Percentiles rank a stretch among this genome's conserved stretches.
Conservation (phyloP, 495 filamentous ascomycete species). For the Clavariopsis aquatica region DNA sequence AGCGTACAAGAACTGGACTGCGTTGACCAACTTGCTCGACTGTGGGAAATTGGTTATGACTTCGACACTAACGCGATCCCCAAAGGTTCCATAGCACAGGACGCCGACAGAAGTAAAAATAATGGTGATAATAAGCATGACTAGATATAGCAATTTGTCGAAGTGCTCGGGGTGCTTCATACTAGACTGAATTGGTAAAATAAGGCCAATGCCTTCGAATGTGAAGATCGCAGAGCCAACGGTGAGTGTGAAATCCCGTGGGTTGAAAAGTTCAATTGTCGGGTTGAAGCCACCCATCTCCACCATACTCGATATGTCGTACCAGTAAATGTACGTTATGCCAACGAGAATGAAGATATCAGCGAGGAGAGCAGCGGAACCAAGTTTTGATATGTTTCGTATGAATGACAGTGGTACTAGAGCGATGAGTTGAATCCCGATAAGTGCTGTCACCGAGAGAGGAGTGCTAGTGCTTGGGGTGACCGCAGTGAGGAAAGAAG, state of each 20-base stretch:
- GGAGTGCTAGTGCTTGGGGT: slow-evolving; percentile 42
- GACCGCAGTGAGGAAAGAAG: slow-evolving; percentile 59
- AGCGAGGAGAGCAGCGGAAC: slow-evolving; percentile 59
- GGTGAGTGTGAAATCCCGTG: slow-evolving; percentile 60
- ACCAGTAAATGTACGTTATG: slow-evolving; percentile 65
- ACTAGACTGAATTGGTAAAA: slow-evolving; percentile 64
- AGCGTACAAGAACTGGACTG: slow-evolving; percentile 66
- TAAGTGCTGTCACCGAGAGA: slow-evolving; percentile 52
- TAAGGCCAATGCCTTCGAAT: slow-evolving; percentile 67
- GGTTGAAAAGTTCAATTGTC: slow-evolving; percentile 61
- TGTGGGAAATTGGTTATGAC: slow-evolving; percentile 69
- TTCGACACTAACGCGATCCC: slow-evolving; percentile 57
- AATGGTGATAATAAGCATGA: slow-evolving; percentile 65
- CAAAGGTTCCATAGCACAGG: slow-evolving; percentile 67
- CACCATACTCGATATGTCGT: slow-evolving; percentile 56
- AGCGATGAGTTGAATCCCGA: slow-evolving; percentile 57
- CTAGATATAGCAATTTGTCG: slow-evolving; percentile 55
- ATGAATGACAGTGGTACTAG: slow-evolving; percentile 63
- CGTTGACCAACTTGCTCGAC: slow-evolving; percentile 61
- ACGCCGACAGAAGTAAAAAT: slow-evolving; percentile 65
- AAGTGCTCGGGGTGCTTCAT: slow-evolving; percentile 64
- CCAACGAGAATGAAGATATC: slow-evolving; percentile 65
- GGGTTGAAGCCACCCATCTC: slow-evolving; percentile 47
- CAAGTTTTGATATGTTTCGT: slow-evolving; percentile 65
- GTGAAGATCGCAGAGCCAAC: slow-evolving; percentile 67